Percentiles rank a stretch among this genome's conserved stretches.
phyloP scores from a whole-genome alignment of 108 stramenopile species.

The Chaetoceros muelleri region DNA sequence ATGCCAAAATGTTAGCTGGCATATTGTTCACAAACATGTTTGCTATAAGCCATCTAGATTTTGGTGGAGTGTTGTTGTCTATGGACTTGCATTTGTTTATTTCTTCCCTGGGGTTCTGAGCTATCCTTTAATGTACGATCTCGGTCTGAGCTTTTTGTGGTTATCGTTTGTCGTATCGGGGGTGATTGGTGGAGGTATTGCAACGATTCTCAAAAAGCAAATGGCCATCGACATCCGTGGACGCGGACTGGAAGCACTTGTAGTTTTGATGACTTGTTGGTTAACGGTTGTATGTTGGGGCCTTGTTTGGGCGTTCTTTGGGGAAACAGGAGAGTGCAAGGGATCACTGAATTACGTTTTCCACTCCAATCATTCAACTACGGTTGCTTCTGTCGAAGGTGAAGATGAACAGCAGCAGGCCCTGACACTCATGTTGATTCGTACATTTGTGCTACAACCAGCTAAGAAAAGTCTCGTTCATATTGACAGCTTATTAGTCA shows the following conservation, averaged over 20 bases:
- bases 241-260: constrained; percentile 50
- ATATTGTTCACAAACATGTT: constrained; percentile 88
- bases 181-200: constrained; percentile 65
- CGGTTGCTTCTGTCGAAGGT: constrained; percentile 39
- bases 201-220: constrained; percentile 42
- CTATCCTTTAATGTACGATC: constrained; percentile 67
- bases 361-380: constrained; percentile 22
- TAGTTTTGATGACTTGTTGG: constrained; percentile 52
- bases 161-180: constrained; percentile 62
- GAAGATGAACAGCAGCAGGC: constrained; percentile 8
- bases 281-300: constrained; percentile 53
- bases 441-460: background rate
- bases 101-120: constrained; percentile 57
- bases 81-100: constrained; percentile 31
- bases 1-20: constrained; percentile 90
- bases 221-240: constrained; percentile 70
- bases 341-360: constrained; percentile 23
- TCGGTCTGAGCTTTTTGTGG: constrained; percentile 49
- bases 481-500: background rate
- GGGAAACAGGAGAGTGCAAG: constrained; percentile 40
- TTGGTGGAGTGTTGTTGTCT: constrained; percentile 62
- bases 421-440: background rate
- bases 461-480: background rate
- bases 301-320: constrained; percentile 67
- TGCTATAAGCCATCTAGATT: constrained; percentile 83